These are phyloP conservation scores for Scleroderma citrinum DNA, from an alignment of 768 basidiomycete species.

Conservation along the genomic window DNA sequence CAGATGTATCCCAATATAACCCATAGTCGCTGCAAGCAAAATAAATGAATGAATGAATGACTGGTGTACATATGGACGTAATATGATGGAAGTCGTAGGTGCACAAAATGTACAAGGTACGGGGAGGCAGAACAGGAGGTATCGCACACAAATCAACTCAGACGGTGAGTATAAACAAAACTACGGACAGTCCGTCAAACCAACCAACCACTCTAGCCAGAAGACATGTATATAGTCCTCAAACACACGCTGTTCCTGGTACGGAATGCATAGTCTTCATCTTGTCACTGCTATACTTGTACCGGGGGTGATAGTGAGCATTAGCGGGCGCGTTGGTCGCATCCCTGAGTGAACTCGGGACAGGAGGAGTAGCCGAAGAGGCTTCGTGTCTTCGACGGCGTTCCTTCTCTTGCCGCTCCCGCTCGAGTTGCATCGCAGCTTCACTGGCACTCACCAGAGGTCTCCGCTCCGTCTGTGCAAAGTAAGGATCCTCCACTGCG, in stretches of 20 bases:
- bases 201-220: background rate
- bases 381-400: slow-evolving; percentile 22
- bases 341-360: slow-evolving; percentile 22
- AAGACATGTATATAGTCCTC: background rate
- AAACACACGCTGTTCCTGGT: slow-evolving; percentile 14
- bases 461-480: slow-evolving; percentile 12
- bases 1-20: slow-evolving; percentile 1
- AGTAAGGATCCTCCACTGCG: slow-evolving; percentile 10
- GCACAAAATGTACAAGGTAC: background rate
- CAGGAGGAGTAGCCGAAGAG: background rate
- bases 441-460: slow-evolving; percentile 45
- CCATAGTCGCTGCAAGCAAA: background rate
- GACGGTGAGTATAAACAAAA: background rate
- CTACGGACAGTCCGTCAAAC: background rate
- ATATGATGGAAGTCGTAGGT: background rate
- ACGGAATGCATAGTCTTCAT: slow-evolving; percentile 8
- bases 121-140: background rate
- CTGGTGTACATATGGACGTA: slow-evolving; percentile 1
- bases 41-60: background rate
- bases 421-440: slow-evolving; percentile 49
- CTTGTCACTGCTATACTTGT: slow-evolving; percentile 12
- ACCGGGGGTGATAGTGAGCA: slow-evolving; percentile 13
- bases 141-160: background rate
- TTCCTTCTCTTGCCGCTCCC: slow-evolving; percentile 34
- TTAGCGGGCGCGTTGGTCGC: slow-evolving; percentile 19